phyloP scores from a whole-genome alignment of 2,329 filamentous ascomycete species.

The Bimuria novae-zelandiae region DNA sequence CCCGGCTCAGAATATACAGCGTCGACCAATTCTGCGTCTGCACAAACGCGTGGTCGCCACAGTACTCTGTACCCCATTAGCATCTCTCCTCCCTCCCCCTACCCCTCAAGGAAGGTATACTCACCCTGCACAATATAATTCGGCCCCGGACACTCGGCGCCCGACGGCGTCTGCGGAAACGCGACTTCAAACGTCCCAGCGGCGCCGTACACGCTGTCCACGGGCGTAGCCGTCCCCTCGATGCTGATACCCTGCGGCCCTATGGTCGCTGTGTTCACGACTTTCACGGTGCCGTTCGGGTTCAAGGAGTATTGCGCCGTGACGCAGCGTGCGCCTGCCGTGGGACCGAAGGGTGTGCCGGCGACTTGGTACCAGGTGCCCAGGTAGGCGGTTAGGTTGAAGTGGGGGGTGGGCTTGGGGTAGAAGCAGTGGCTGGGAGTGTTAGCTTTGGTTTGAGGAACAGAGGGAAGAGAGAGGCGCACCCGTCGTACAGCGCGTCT shows the following conservation, averaged over 20 bases:
- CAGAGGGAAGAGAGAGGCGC: neutral
- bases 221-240: constrained; percentile 29
- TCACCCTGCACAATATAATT: constrained; percentile 40
- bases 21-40: constrained; percentile 37
- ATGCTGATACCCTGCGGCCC: constrained; percentile 21
- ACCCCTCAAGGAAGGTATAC: neutral
- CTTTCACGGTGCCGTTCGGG: constrained; percentile 30
- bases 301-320: constrained; percentile 32
- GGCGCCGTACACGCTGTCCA: constrained; percentile 23
- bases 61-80: constrained; percentile 22
- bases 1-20: constrained; percentile 33
- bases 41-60: constrained; percentile 32
- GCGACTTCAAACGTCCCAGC: constrained; percentile 30
- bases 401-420: constrained; percentile 30
- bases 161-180: constrained; percentile 25
- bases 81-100: neutral
- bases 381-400: constrained; percentile 31
- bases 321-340: constrained; percentile 30
- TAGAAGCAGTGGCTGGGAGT: constrained; percentile 28
- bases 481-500: constrained; percentile 3
- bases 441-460: neutral
- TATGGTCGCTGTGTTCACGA: constrained; percentile 28
- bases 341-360: constrained; percentile 35
- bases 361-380: constrained; percentile 40
- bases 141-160: constrained; percentile 25